phyloP scores from a whole-genome alignment of 495 filamentous ascomycete genomes.

The Penicillium argentinense region DNA sequence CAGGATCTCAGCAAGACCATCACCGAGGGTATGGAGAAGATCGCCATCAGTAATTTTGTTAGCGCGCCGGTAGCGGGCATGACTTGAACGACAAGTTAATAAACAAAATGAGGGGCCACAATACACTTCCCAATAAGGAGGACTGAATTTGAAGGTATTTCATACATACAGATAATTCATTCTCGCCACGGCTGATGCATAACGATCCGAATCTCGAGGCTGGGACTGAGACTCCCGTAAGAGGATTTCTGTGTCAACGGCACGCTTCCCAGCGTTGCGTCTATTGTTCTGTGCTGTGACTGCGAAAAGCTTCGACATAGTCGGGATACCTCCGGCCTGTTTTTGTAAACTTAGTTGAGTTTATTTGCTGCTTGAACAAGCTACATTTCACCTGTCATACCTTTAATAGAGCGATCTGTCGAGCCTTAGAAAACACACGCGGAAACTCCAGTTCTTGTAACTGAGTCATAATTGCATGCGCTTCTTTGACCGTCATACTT shows the following conservation, averaged over 20 bases:
- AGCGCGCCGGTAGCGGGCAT: slow-evolving; percentile 33
- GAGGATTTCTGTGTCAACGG: slow-evolving; percentile 32
- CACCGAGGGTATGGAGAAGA: slow-evolving; percentile 43
- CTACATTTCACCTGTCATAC: slow-evolving; percentile 10
- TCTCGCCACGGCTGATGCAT: slow-evolving; percentile 36
- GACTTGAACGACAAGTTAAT: slow-evolving; percentile 13
- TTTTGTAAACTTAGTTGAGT: no score
- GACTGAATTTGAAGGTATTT: neutral
- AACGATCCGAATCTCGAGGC: slow-evolving; percentile 28
- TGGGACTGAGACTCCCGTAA: slow-evolving; percentile 29
- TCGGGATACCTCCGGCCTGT: slow-evolving; percentile 37
- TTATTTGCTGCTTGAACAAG: neutral
- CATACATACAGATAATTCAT: slow-evolving; percentile 44
- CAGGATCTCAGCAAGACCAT: slow-evolving; percentile 37
- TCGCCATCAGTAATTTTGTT: slow-evolving; percentile 45
- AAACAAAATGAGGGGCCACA: no score
- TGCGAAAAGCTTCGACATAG: slow-evolving; percentile 36
- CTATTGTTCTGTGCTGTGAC: slow-evolving; percentile 34
- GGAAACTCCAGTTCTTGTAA: slow-evolving; percentile 35
- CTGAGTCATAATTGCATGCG: slow-evolving; percentile 25
- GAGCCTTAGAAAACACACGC: slow-evolving; percentile 23
- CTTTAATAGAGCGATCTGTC: slow-evolving; percentile 31
- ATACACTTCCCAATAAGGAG: no score
- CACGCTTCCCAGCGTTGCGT: slow-evolving; percentile 27
- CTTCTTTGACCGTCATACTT: slow-evolving; percentile 34